Evolutionary conservation across 257 asterid species (phyloP).

Genomic region (Solanum tacnaense): DNA sequence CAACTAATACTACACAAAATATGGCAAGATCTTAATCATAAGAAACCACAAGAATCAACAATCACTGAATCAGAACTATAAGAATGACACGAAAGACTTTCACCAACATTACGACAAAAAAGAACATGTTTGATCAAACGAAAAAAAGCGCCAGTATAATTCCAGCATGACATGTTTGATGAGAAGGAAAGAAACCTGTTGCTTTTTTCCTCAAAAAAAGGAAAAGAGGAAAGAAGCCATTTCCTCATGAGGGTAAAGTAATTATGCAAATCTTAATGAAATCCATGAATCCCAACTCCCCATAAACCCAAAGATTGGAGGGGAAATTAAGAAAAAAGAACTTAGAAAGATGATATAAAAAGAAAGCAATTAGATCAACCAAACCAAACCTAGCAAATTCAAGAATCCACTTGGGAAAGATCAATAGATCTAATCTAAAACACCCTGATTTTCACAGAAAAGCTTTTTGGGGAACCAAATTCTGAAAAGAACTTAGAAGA

Average conservation of each 20-base stretch:
- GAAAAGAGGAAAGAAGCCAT: background rate
- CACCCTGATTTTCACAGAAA: background rate
- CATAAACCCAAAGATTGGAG: background rate
- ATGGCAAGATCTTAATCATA: background rate
- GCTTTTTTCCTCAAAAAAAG: background rate
- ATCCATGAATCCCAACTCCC: background rate
- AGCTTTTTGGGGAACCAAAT: background rate
- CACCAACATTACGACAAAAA: background rate
- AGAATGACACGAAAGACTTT: background rate
- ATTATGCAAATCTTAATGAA: background rate
- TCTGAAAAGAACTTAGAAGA: background rate
- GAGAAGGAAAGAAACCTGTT: background rate
- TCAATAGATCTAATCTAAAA: background rate
- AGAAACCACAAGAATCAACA: background rate
- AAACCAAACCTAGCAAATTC: background rate
- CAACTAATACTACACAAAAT: background rate
- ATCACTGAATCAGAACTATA: background rate
- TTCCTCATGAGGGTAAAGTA: background rate
- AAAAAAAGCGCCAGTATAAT: background rate
- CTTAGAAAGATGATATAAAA: background rate
- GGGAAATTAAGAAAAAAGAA: background rate
- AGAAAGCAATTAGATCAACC: background rate
- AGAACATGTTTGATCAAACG: background rate
- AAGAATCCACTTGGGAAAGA: background rate
- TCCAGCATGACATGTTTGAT: background rate